Evolutionary conservation across 1,139 yeast genomes (phyloP).

Genomic region (Debaryomycetaceae sp.): DNA sequence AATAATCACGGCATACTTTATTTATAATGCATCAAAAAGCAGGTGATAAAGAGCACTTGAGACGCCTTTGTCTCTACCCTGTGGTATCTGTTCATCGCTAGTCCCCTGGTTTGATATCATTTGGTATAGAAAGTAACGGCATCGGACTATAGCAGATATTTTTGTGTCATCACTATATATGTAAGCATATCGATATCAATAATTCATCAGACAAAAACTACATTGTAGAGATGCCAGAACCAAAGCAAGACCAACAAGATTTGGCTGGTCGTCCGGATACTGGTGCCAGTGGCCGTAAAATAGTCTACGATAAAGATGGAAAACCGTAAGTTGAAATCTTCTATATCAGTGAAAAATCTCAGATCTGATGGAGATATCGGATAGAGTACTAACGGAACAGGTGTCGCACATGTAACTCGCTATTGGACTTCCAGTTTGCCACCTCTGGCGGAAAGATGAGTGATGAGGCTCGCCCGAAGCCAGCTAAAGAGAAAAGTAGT

Average conservation of each 20-base stretch:
- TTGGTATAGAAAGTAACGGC: no score
- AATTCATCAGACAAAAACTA: background rate
- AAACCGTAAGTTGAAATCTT: slow-evolving; percentile 63
- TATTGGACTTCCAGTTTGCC: slow-evolving; percentile 72
- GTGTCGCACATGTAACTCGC: slow-evolving; percentile 80
- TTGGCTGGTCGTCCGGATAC: slow-evolving; percentile 27
- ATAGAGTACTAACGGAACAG: slow-evolving; percentile 21
- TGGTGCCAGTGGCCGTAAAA: slow-evolving; percentile 64
- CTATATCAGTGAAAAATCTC: background rate
- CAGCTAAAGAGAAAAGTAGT: slow-evolving; percentile 7
- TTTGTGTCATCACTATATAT: background rate
- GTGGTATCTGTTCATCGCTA: no score
- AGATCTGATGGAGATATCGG: background rate
- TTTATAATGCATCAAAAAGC: no score
- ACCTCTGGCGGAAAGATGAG: slow-evolving; percentile 25
- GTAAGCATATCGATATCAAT: background rate
- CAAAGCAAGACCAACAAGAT: background rate
- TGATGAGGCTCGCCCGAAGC: slow-evolving; percentile 11
- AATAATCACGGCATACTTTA: no score
- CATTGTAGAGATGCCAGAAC: background rate
- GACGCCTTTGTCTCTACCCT: no score
- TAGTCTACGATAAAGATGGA: slow-evolving; percentile 81
- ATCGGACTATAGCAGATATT: no score
- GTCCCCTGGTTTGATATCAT: no score
- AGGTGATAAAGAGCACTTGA: no score